Evolutionary conservation across 1,284 basidiomycete genomes (phyloP), one percentile per base, ranked within the genome.

Genomic region (Ustilago curta): DNA sequence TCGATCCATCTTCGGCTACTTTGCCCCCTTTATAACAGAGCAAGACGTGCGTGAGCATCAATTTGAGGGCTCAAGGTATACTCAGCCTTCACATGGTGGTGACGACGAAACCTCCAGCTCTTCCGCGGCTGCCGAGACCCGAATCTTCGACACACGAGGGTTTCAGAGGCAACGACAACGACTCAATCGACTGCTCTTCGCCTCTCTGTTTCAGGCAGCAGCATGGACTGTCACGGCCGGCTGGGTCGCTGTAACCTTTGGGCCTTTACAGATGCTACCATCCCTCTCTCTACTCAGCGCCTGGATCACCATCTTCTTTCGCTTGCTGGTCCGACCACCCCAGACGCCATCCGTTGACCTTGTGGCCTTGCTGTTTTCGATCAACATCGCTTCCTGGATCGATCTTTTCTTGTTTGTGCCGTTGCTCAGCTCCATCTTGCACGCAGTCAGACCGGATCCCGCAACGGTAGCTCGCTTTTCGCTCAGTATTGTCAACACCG

Each of bases 1-100:
- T 53, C 29, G 39, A 2, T 61, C 54, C 29, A 9, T 55, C 5
- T 40, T 63, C 27, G 35, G 7, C 5, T 71, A 62, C 58, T 63
- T 75, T 23, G 49, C 59, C 19, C 72, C 72, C 1, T 70, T 75
- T 37, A 59, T 75, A 19, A 64, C 72, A 19, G 52, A 64, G n/a
- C 18, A 54, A 19, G 72, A 75, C 37, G 64, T 60, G 3, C 59
- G 44, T 8, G 59, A 55, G 21, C 35, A 74, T 45, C 55, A 56
- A 25, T 39, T 50, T 31, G 47, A 55, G n/a, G 18, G 6, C 8
- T 21, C 32, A 51, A 43, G 48, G 14, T 51, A 40, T 4, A 5
- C 27, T 18, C 32, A 47, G 23, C 25, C 48, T 6, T 6, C 25
- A 16, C 3, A 8, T 3, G 11, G 35, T 8, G n/a, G 12, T 11